Evolutionary conservation across 2,329 filamentous ascomycete species (phyloP).

Genomic region (Corniculantispora saksenae): DNA sequence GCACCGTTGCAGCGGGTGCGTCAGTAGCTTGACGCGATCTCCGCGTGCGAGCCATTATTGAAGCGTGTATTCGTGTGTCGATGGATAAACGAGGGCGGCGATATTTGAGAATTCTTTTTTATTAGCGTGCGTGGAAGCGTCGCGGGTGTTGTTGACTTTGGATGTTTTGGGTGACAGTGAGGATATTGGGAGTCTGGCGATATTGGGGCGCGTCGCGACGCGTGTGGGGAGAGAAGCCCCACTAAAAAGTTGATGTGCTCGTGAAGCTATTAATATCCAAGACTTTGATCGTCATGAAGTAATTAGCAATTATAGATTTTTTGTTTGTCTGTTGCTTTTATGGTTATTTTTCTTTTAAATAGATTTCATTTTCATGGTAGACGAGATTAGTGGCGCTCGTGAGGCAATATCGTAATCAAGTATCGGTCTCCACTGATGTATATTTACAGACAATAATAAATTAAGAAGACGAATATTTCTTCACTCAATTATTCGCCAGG

Average conservation of each 20-base stretch:
- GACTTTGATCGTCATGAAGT: too few species aligned
- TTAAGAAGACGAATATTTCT: too few species aligned
- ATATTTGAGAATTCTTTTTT: background rate
- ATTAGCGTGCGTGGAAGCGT: background rate
- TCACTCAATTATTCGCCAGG: too few species aligned
- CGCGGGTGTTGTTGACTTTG: background rate
- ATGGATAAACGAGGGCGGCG: background rate
- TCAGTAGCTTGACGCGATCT: constrained; percentile 32
- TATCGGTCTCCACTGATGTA: too few species aligned
- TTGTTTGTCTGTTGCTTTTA: too few species aligned
- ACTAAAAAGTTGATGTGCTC: constrained; percentile 13
- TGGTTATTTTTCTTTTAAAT: too few species aligned
- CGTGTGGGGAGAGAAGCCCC: constrained; percentile 7
- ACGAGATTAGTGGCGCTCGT: too few species aligned
- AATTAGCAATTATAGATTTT: too few species aligned
- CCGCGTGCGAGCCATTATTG: constrained; percentile 33
- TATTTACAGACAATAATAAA: too few species aligned
- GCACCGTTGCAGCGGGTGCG: constrained; percentile 22
- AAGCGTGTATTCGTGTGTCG: background rate
- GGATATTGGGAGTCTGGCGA: background rate
- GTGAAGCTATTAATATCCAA: background rate
- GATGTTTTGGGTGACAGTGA: constrained; percentile 5
- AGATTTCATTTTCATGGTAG: too few species aligned
- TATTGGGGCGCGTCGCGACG: constrained; percentile 15
- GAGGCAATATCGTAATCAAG: too few species aligned